Evolutionary conservation across 2,329 filamentous ascomycete species (phyloP), one percentile per base, ranked within the genome.

Genomic region (Penicillium sp.): DNA sequence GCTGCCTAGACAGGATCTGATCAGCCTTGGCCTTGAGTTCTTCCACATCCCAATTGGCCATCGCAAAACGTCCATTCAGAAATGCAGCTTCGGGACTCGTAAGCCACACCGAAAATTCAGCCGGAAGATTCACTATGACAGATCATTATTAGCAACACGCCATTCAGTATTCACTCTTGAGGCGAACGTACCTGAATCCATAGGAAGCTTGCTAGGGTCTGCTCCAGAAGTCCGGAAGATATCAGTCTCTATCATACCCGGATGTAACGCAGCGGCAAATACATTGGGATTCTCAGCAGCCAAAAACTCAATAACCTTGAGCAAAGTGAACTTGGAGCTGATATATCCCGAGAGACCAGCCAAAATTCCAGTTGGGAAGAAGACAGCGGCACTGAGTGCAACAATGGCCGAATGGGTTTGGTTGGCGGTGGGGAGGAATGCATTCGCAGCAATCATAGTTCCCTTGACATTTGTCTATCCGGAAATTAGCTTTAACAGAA

Each of bases 301-400:
- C 21, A 81, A 61, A 48, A 71, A 74, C 52, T 82, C 76, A 48
- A 79, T 74, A 13, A 80, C 58, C 57, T 76, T 79, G 35, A 71
- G 69, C 0, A 71, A 64, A 0, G 77, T 76, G 19, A 79, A 57
- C 66, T 81, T 82, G 37, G 76, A 75, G 0, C 73, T 71, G n/a
- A 72, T 67, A 61, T 82, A 82, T 2, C 68, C 60, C 0, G 50
- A 68, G 54, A 58, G 33, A 16, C 59, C 64, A 1, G 46, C 35
- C 39, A 57, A 13, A 14, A 43, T 44, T 13, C 55, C 48, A 3
- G 65, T 37, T 4, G 59, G 61, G 31, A 64, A 58, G 22, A 59
- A 51, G 11, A 62, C 53, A n/a, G 50, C 59, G 3, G 61, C 54
- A n/a, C 58, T 65, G 11, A 65, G 33, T 10, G 55, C 56, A 31